Percentiles rank a stretch among this genome's conserved stretches.
Evolutionary conservation across 805 yeast genomes (phyloP).

Genomic region (Cyberlindnera xylosilytica): DNA sequence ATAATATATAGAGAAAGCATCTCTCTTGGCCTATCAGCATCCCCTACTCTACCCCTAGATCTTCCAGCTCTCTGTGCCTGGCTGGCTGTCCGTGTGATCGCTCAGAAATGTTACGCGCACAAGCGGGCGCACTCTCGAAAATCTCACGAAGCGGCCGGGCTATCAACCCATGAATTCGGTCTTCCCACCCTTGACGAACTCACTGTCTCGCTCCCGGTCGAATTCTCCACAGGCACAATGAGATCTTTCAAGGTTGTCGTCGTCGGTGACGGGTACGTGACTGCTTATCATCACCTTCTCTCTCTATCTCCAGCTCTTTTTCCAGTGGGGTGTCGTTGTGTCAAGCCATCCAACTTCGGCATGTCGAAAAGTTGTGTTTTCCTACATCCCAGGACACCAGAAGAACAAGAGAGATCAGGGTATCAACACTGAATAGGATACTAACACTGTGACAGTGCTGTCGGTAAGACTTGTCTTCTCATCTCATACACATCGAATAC

Average conservation of each 20-base stretch:
- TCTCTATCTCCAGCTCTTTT: neutral
- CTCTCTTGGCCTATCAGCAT: too few species aligned
- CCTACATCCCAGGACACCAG: too few species aligned
- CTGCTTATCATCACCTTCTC: too few species aligned
- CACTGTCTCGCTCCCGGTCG: neutral
- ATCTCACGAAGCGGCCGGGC: too few species aligned
- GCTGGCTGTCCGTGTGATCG: too few species aligned
- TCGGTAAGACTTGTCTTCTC: constrained; percentile 87
- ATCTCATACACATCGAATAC: constrained; percentile 90
- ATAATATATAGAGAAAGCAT: too few species aligned
- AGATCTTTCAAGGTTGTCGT: constrained; percentile 90
- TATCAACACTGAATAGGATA: neutral
- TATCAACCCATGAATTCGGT: too few species aligned
- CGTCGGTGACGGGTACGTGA: constrained; percentile 77
- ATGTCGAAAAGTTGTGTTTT: neutral
- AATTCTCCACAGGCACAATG: constrained; percentile 33
- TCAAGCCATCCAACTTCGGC: neutral
- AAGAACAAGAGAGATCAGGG: too few species aligned
- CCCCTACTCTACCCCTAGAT: too few species aligned
- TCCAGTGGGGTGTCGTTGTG: neutral
- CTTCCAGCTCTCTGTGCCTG: too few species aligned
- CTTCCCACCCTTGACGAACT: neutral
- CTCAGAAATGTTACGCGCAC: too few species aligned
- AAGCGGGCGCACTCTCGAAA: too few species aligned
- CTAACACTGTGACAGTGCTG: constrained; percentile 52